Evolutionary conservation across 495 filamentous ascomycete genomes (phyloP).

Genomic region (Parachaetomium inaequale): DNA sequence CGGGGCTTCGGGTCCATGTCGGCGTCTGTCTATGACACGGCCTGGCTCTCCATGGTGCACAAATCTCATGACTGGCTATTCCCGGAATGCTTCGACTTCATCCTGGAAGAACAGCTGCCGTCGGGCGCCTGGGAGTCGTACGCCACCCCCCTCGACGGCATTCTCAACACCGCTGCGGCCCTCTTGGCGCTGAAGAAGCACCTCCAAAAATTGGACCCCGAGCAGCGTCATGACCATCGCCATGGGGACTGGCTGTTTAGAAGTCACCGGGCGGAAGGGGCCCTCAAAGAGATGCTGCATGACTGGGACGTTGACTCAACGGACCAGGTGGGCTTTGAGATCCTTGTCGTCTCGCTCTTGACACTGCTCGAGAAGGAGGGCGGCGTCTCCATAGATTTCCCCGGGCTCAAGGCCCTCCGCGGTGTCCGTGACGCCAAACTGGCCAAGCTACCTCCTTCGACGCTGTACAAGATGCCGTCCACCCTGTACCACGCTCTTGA

Average conservation of each 20-base stretch:
- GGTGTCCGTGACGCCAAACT: not conserved
- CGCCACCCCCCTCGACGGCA: not conserved
- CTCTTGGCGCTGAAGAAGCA: not conserved
- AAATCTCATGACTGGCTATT: not conserved
- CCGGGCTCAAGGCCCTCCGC: not conserved
- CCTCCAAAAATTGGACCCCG: not conserved
- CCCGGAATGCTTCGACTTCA: not conserved
- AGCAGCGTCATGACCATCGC: not conserved
- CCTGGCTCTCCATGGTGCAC: not conserved
- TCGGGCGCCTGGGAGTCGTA: not conserved
- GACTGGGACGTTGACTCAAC: not conserved
- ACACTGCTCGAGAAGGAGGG: not conserved
- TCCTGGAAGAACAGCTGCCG: not conserved
- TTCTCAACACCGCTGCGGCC: not conserved
- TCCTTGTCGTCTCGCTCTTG: not conserved
- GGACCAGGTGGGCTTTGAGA: not conserved
- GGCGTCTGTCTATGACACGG: not conserved
- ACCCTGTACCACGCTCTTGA: not conserved
- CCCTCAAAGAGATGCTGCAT: not conserved
- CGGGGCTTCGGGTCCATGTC: not conserved
- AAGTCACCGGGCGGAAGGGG: not conserved
- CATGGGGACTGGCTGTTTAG: not conserved
- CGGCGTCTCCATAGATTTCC: not conserved
- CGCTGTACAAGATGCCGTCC: not conserved
- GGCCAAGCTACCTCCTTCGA: not conserved